Evolutionary conservation across 176 grass and related monocot species (phyloP), one percentile per base, ranked within the genome.

Genomic region (Avena sativa): DNA sequence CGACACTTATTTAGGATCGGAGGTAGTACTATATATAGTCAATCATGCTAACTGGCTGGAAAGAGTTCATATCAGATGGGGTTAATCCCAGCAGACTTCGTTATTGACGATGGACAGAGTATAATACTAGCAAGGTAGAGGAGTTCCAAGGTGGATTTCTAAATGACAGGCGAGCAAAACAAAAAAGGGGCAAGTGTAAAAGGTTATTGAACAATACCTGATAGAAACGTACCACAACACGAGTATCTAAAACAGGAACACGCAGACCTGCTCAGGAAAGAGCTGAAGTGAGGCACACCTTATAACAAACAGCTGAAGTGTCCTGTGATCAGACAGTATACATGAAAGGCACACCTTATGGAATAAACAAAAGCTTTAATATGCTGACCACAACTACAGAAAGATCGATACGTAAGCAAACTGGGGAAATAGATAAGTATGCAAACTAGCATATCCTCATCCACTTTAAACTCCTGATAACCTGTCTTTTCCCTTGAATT

Each of bases 401-500:
- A 77, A 91, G 55, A 84, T 76, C 78, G 60, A 43, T 68, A 44
- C 13, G 28, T 55, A 85, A 53, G 74, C 60, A 78, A 44, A 20
- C 74, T 26, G 56, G 9, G 30, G 84, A 34, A 34, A 34, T 34
- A 34, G 32, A 87, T 90, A 81, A n/a, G 14, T 71, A 65, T 84
- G 81, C 60, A 87, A 71, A 90, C 71, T 84, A 91, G 90, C 68
- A 78, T 84, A 90, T 87, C 87, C 89, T 48, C 76, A 59, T 81
- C 78, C 88, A 90, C 78, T 89, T 74, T 43, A 61, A 87, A 77
- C 78, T 89, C 72, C 85, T 55, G 75, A 87, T 83, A 82, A 49
- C 47, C 58, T 81, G 89, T 85, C 82, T 85, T 92, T 91, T 83
- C 69, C 65, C 69, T 79, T 86, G 74, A 95, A 93, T 96, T 92